A percentile compares a stretch with the other conserved stretches of the same genome.
These are phyloP conservation scores for Austroboletus olivaceoglutinosus DNA, from an alignment of 1,284 basidiomycete genomes.

Conservation along the genomic window DNA sequence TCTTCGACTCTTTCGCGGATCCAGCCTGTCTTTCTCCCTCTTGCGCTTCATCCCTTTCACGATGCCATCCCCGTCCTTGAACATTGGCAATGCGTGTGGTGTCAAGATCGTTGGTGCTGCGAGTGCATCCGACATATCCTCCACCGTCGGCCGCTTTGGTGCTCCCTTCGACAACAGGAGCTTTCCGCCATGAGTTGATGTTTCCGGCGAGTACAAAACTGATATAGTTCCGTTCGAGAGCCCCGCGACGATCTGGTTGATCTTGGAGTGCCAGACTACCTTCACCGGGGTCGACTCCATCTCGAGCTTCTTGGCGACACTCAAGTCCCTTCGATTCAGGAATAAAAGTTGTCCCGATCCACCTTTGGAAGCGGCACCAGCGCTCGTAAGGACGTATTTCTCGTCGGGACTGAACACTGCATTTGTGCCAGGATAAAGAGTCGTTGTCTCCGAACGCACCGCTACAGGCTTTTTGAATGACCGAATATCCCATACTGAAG, in stretches of 20 bases:
- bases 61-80: conserved; percentile 73
- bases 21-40: conserved; percentile 83
- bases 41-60: conserved; percentile 77
- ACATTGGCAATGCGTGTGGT: conserved; percentile 88
- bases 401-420: conserved; percentile 93
- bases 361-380: conserved; percentile 61
- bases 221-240: conserved; percentile 86
- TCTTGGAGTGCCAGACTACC: conserved; percentile 93
- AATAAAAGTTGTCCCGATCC: conserved; percentile 74
- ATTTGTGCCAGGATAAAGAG: conserved; percentile 87
- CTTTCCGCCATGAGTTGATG: conserved; percentile 90
- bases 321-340: conserved; percentile 65
- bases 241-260: conserved; percentile 93
- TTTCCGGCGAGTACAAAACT: conserved; percentile 86
- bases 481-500: conserved; percentile 89
- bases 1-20: conserved; percentile 86
- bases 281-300: conserved; percentile 81
- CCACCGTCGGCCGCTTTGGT: conserved; percentile 68
- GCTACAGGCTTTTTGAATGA: conserved; percentile 84
- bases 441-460: conserved; percentile 61
- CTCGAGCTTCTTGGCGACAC: conserved; percentile 61
- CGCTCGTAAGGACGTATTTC: conserved; percentile 81
- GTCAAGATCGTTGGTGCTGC: conserved; percentile 84
- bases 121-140: conserved; percentile 82
- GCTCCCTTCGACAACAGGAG: conserved; percentile 78